Percentiles rank a stretch among this genome's conserved stretches.
Evolutionary conservation across 495 filamentous ascomycete species (phyloP).

Genomic region (Neurospora hispaniola): DNA sequence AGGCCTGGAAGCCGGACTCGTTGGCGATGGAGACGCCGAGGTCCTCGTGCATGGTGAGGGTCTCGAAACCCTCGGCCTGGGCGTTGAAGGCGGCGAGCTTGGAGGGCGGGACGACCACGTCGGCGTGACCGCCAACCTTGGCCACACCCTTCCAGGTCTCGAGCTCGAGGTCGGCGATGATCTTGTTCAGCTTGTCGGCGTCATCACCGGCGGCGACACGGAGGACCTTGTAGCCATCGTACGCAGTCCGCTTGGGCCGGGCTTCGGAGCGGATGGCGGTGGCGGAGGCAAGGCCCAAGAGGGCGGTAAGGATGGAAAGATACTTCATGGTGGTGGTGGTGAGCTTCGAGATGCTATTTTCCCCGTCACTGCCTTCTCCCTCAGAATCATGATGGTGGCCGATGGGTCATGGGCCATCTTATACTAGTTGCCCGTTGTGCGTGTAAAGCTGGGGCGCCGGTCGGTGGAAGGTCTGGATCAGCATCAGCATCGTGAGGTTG

Average conservation of each 20-base stretch:
- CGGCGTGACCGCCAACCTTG: constrained; percentile 11
- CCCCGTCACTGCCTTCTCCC: background rate
- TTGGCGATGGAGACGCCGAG: constrained; percentile 18
- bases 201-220: constrained; percentile 17
- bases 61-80: constrained; percentile 11
- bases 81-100: constrained; percentile 13
- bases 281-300: constrained; percentile 10
- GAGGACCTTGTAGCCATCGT: constrained; percentile 23
- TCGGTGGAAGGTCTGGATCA: background rate
- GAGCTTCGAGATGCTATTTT: background rate
- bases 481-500: background rate
- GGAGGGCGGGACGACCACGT: constrained; percentile 22
- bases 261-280: constrained; percentile 1
- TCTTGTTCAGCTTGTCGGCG: constrained; percentile 11
- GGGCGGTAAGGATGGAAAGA: constrained; percentile 4
- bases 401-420: background rate
- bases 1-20: constrained; percentile 13
- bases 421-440: background rate
- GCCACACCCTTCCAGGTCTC: constrained; percentile 23
- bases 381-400: background rate
- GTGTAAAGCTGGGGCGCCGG: background rate
- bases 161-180: constrained; percentile 17
- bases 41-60: constrained; percentile 21
- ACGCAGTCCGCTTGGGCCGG: constrained; percentile 10
- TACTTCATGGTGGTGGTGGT: constrained; percentile 9